Evolutionary conservation across 108 stramenopile species (phyloP).

Genomic region (Nannochloropsis oceanica): DNA sequence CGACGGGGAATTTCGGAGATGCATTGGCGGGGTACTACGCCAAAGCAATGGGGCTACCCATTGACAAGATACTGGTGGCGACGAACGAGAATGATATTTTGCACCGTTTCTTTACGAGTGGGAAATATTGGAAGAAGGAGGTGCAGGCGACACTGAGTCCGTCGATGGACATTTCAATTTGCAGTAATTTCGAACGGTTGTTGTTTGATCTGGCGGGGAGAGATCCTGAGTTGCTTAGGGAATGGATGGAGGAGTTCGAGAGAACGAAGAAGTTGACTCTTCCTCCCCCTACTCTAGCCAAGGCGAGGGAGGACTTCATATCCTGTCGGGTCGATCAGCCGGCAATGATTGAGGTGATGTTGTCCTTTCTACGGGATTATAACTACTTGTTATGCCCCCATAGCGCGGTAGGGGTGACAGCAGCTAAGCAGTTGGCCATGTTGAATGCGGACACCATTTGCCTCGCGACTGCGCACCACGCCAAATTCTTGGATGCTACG

Average conservation of each 20-base stretch:
- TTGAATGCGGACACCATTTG: conserved; percentile 30
- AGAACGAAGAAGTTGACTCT: conserved; percentile 68
- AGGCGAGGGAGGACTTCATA: conserved; percentile 67
- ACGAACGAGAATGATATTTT: conserved; percentile 96
- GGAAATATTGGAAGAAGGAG: conserved; percentile 64
- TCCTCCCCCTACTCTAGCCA: conserved; percentile 48
- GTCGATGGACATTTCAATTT: conserved; percentile 96
- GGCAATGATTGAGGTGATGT: conserved; percentile 59
- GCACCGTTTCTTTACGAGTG: conserved; percentile 82
- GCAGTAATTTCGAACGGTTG: conserved; percentile 93
- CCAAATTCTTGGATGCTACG: conserved; percentile 75
- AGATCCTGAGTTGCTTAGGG: conserved; percentile 54
- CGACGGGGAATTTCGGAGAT: conserved; percentile 97
- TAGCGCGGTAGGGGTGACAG: conserved; percentile 76
- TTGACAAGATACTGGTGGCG: conserved; percentile 71
- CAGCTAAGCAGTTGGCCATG: conserved; percentile 41
- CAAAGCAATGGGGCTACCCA: conserved; percentile 84
- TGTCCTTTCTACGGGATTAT: conserved; percentile 58
- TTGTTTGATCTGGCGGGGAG: conserved; percentile 84
- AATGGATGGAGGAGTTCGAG: conserved; percentile 84
- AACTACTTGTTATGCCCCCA: conserved; percentile 93
- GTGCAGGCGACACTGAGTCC: conserved; percentile 76
- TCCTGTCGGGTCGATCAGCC: conserved; percentile 67
- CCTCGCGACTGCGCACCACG: conserved; percentile 82
- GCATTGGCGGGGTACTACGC: conserved; percentile 85